Evolutionary conservation across 768 basidiomycete genomes (phyloP).

Genomic region (Lactifluus echinatus): DNA sequence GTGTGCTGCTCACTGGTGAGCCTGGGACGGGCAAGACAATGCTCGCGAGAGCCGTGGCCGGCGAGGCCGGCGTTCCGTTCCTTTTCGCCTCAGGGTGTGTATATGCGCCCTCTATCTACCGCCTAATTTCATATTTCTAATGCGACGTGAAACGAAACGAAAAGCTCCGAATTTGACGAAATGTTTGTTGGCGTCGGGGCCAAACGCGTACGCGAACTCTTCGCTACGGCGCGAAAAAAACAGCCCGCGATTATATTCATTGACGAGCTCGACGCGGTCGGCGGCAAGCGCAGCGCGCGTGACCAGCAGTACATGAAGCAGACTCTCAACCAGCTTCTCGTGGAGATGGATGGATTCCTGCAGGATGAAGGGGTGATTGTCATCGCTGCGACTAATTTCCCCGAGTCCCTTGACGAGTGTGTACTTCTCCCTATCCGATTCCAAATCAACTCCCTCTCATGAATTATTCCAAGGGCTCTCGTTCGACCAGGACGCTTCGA

Average conservation of each 20-base stretch:
- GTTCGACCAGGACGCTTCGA: conserved; percentile 97
- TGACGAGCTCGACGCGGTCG: conserved; percentile 91
- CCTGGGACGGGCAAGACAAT: conserved; percentile 98
- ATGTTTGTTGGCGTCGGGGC: conserved; percentile 97
- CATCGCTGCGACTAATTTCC: conserved; percentile 97
- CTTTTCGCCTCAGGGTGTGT: conserved; percentile 82
- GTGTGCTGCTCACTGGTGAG: conserved; percentile 82
- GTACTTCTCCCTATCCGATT: conserved; percentile 24
- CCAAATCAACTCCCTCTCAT: not conserved
- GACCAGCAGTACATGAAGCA: conserved; percentile 89
- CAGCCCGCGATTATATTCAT: conserved; percentile 98
- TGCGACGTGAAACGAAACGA: too few relatives aligned
- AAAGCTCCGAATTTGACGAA: conserved; percentile 95
- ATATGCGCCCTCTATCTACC: not conserved
- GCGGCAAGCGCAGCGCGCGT: conserved; percentile 74
- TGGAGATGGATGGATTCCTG: conserved; percentile 96
- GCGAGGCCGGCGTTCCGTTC: conserved; percentile 97
- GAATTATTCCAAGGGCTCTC: conserved; percentile 57
- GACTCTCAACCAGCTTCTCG: conserved; percentile 91
- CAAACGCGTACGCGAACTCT: conserved; percentile 90
- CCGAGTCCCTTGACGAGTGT: conserved; percentile 84
- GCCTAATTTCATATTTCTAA: not conserved
- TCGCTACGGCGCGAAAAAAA: conserved; percentile 87
- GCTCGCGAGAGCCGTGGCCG: conserved; percentile 94
- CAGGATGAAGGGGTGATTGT: conserved; percentile 92